These are phyloP conservation scores for Plantago ovata DNA, from an alignment of 257 asterid genomes.

Conservation along the genomic window DNA sequence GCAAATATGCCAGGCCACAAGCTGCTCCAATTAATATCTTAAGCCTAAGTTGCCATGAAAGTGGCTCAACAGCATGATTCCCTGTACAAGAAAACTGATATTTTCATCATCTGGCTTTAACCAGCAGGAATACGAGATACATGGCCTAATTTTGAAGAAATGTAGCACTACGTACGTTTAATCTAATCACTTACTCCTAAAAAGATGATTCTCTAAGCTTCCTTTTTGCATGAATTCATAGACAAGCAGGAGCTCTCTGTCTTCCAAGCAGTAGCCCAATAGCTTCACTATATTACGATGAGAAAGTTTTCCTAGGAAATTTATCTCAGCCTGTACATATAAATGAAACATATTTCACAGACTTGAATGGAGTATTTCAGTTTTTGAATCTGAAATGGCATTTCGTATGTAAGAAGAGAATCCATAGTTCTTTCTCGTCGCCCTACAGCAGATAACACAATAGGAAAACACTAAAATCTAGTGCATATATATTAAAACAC, in stretches of 20 bases:
- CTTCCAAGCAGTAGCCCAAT: slow-evolving; percentile 37
- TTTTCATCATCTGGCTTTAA: background rate
- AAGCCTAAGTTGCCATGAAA: slow-evolving; percentile 39
- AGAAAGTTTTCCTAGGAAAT: slow-evolving; percentile 36
- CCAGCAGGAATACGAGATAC: background rate
- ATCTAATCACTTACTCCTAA: slow-evolving; percentile 23
- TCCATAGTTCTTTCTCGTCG: background rate
- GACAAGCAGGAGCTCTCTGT: slow-evolving; percentile 26
- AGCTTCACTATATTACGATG: slow-evolving; percentile 47
- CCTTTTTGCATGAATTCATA: slow-evolving; percentile 35
- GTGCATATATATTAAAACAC: background rate
- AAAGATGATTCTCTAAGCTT: slow-evolving; percentile 35
- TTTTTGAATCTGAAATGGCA: background rate
- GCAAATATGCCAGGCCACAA: slow-evolving; percentile 41
- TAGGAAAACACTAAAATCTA: background rate
- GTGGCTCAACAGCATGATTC: slow-evolving; percentile 18
- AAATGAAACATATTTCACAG: background rate
- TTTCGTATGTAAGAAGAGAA: background rate
- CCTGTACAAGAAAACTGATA: slow-evolving; percentile 20
- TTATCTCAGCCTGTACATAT: slow-evolving; percentile 36
- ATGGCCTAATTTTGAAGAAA: background rate
- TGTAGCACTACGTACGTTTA: background rate
- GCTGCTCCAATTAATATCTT: slow-evolving; percentile 40
- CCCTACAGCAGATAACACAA: background rate
- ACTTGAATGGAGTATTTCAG: background rate